Percentiles rank a stretch among this genome's conserved stretches.
Evolutionary conservation across 2,329 filamentous ascomycete species (phyloP).

Genomic region (Fusarium guadeloupense): DNA sequence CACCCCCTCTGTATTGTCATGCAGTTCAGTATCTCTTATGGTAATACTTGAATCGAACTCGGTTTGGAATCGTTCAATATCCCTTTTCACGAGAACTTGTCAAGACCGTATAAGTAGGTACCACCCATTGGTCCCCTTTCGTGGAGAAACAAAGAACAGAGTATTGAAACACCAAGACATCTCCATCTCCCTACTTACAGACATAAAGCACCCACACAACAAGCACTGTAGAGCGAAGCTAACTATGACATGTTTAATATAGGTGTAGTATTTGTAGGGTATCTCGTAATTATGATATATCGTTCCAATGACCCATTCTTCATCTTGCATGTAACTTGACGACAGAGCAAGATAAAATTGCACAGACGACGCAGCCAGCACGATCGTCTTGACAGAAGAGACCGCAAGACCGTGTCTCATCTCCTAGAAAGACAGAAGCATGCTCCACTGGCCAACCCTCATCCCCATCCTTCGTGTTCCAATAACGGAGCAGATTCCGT

Average conservation of each 20-base stretch:
- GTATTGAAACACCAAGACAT: no score
- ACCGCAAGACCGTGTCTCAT: neutral
- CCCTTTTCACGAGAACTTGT: no score
- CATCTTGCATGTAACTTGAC: neutral
- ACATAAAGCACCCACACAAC: neutral
- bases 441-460: slow-evolving; percentile 35
- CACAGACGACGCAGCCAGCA: neutral
- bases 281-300: slow-evolving; percentile 30
- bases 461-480: slow-evolving; percentile 28
- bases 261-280: slow-evolving; percentile 29
- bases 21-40: no score
- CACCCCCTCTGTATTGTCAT: no score
- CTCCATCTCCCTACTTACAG: no score
- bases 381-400: neutral
- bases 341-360: neutral
- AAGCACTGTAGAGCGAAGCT: neutral
- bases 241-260: neutral
- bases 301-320: neutral
- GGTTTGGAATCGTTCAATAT: no score
- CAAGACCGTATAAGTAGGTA: no score
- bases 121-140: no score
- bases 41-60: no score
- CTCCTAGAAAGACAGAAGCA: slow-evolving; percentile 33
- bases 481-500: slow-evolving; percentile 31
- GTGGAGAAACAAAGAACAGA: no score